phyloP scores from a whole-genome alignment of 192 early-diverging fungal species.

The Irineochytrium annulatum region DNA sequence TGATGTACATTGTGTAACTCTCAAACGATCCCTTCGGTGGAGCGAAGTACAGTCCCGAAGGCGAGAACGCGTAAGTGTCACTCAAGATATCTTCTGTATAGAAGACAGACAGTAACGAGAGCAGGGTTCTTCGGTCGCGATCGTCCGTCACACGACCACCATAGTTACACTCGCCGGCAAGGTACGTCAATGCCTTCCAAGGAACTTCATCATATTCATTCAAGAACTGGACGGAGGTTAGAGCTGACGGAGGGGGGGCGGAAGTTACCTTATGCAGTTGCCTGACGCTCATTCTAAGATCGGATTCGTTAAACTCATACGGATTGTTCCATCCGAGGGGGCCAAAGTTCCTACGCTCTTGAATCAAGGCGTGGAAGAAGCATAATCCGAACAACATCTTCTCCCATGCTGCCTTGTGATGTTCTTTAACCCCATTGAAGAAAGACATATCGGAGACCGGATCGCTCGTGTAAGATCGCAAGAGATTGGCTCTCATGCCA shows the following conservation, averaged over 20 bases:
- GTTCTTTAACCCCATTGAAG: conserved; percentile 48
- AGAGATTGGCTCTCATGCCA: conserved; percentile 51
- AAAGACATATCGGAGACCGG: conserved; percentile 54
- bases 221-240: conserved; percentile 36
- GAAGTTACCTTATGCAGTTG: conserved; percentile 53
- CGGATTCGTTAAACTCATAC: conserved; percentile 63
- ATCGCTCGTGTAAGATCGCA: conserved; percentile 50
- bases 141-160: conserved; percentile 60
- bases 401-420: conserved; percentile 43
- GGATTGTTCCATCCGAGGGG: conserved; percentile 65
- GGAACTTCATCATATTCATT: conserved; percentile 61
- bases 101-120: conserved; percentile 46
- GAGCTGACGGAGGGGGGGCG: background rate
- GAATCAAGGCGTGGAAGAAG: conserved; percentile 60
- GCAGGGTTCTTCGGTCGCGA: conserved; percentile 48
- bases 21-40: conserved; percentile 51
- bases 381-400: conserved; percentile 58
- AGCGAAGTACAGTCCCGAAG: conserved; percentile 50
- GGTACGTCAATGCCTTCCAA: conserved; percentile 52
- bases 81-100: conserved; percentile 52
- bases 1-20: conserved; percentile 51
- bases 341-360: conserved; percentile 60
- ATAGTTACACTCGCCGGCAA: conserved; percentile 61
- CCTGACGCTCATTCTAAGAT: conserved; percentile 51
- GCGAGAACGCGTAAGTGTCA: conserved; percentile 40